Conservation (phyloP, 352 stramenopile genomes). For the Phytophthora pluvialis region DNA sequence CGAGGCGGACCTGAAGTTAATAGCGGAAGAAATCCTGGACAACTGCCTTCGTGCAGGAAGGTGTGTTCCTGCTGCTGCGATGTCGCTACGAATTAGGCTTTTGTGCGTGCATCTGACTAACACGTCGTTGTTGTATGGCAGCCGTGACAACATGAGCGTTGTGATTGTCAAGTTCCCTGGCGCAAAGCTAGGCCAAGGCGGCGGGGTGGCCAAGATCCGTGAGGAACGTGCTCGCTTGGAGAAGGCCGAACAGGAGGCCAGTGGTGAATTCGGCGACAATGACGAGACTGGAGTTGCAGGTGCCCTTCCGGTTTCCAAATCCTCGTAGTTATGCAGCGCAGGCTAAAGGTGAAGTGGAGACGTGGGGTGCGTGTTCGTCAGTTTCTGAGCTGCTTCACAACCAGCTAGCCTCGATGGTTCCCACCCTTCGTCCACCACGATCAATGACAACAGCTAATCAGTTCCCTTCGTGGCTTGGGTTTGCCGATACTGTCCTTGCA, state of each 20-base stretch:
- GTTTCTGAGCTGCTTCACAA: constrained; percentile 24
- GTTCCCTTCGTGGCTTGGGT: not conserved
- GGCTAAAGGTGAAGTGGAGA: constrained; percentile 16
- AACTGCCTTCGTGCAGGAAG: constrained; percentile 74
- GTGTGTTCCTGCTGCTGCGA: constrained; percentile 27
- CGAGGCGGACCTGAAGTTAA: constrained; percentile 70
- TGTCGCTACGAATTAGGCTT: not conserved
- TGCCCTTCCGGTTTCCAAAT: constrained; percentile 19
- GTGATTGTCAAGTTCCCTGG: constrained; percentile 81
- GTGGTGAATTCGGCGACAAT: constrained; percentile 20
- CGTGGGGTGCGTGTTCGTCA: constrained; percentile 7
- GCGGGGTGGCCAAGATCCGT: constrained; percentile 68
- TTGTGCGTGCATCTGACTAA: not conserved
- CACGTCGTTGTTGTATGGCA: constrained; percentile 18
- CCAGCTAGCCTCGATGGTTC: constrained; percentile 19
- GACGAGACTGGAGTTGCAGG: constrained; percentile 27
- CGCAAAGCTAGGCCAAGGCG: constrained; percentile 66
- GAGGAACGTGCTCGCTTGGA: constrained; percentile 56
- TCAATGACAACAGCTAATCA: constrained; percentile 16
- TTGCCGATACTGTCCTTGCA: constrained; percentile 5
- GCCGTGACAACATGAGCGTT: constrained; percentile 88
- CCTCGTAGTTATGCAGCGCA: constrained; percentile 29
- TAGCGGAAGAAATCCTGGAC: constrained; percentile 85
- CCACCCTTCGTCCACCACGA: constrained; percentile 11
- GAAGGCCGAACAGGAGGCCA: constrained; percentile 44